Conservation (phyloP, 306 rosid genomes). For the Delonix regia region DNA sequence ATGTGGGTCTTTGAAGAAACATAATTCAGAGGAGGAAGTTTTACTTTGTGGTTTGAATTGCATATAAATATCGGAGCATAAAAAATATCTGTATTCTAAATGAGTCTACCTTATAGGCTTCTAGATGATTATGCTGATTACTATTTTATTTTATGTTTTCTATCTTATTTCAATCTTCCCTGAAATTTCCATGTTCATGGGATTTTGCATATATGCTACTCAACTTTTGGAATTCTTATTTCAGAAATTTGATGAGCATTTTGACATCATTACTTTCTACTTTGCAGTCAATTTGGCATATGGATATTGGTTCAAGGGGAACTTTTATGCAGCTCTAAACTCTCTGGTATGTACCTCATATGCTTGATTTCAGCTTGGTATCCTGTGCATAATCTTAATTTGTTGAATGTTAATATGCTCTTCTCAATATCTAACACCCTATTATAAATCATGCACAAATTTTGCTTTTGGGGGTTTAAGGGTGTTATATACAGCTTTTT, state of each 20-base stretch:
- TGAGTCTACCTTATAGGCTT: background rate
- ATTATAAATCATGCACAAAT: background rate
- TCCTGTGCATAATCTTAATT: background rate
- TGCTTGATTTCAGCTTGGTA: slow-evolving; percentile 33
- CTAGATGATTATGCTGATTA: background rate
- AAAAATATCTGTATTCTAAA: background rate
- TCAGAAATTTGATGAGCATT: background rate
- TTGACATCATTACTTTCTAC: slow-evolving; percentile 14
- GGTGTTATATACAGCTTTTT: background rate
- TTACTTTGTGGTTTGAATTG: background rate
- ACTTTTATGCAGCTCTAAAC: slow-evolving; percentile 72
- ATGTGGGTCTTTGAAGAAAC: background rate
- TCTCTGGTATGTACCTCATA: slow-evolving; percentile 58
- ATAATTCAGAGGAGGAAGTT: background rate
- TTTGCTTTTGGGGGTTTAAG: slow-evolving; percentile 25
- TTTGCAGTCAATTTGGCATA: slow-evolving; percentile 86
- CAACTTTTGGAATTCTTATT: background rate
- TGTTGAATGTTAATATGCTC: slow-evolving; percentile 2
- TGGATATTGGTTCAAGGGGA: slow-evolving; percentile 81
- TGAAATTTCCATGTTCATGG: background rate
- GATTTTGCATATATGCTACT: slow-evolving; percentile 13
- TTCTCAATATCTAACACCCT: background rate
- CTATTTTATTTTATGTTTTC: background rate
- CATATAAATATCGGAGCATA: background rate
- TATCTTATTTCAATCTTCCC: slow-evolving; percentile 6